Evolutionary conservation across 2,329 filamentous ascomycete genomes (phyloP).

Genomic region (Emericellopsis cladophorae): DNA sequence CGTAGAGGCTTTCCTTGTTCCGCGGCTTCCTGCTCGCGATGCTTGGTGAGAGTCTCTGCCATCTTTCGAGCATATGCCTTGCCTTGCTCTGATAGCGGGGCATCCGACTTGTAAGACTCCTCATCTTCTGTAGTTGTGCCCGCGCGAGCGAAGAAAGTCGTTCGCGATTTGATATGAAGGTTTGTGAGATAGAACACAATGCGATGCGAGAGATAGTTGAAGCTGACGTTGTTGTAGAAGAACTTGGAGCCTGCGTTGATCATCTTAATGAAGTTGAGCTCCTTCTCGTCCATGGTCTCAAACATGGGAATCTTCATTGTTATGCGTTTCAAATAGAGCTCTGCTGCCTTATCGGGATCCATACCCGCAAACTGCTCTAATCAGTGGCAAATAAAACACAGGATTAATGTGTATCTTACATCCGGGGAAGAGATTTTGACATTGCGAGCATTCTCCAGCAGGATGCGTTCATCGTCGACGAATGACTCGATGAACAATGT

Average conservation of each 20-base stretch:
- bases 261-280: slow-evolving; percentile 98
- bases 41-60: slow-evolving; percentile 69
- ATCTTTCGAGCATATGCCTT: slow-evolving; percentile 72
- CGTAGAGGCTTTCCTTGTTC: slow-evolving; percentile 58
- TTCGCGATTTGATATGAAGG: slow-evolving; percentile 87
- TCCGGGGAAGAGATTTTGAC: slow-evolving; percentile 98
- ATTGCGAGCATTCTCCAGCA: slow-evolving; percentile 90
- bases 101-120: slow-evolving; percentile 86
- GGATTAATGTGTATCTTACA: slow-evolving; percentile 31
- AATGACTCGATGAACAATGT: slow-evolving; percentile 95
- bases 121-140: slow-evolving; percentile 84
- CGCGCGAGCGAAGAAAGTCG: slow-evolving; percentile 84
- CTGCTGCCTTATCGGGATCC: slow-evolving; percentile 83
- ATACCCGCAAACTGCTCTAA: slow-evolving; percentile 65
- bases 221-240: slow-evolving; percentile 92
- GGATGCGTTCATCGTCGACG: slow-evolving; percentile 84
- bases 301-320: slow-evolving; percentile 88
- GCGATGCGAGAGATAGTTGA: slow-evolving; percentile 90
- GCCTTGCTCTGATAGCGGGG: slow-evolving; percentile 69
- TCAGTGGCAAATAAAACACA: no score
- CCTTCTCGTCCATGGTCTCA: slow-evolving; percentile 88
- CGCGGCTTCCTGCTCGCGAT: slow-evolving; percentile 71
- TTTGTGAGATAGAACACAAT: slow-evolving; percentile 99
- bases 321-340: slow-evolving; percentile 82
- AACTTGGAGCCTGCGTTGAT: slow-evolving; percentile 92